Conservation (phyloP, 768 basidiomycete species). For the Collybiopsis confluens region DNA sequence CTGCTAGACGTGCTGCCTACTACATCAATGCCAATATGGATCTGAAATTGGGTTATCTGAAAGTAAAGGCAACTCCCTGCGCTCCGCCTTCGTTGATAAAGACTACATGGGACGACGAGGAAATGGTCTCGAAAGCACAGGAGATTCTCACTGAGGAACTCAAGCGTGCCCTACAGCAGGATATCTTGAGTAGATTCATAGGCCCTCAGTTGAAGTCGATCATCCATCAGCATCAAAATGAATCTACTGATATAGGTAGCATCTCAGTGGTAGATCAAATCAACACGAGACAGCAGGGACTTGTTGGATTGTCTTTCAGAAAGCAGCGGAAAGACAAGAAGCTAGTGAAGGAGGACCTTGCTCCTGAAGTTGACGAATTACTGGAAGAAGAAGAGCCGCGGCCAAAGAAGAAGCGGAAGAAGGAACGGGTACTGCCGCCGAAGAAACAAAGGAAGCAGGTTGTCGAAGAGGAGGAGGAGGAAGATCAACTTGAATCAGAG, state of each 20-base stretch:
- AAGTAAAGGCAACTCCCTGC: conserved; percentile 53
- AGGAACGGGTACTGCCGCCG: conserved; percentile 46
- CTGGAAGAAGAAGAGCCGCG: conserved; percentile 28
- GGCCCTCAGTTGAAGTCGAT: conserved; percentile 5
- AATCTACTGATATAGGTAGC: not conserved
- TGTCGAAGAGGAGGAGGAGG: conserved; percentile 39
- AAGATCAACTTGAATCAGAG: conserved; percentile 44
- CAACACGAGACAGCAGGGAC: conserved; percentile 33
- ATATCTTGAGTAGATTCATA: conserved; percentile 31
- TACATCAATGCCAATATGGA: conserved; percentile 47
- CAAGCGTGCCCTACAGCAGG: conserved; percentile 51
- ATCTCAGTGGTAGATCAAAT: conserved; percentile 8
- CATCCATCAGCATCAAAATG: not conserved
- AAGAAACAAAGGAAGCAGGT: conserved; percentile 40
- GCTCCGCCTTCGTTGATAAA: conserved; percentile 37
- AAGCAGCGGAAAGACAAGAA: conserved; percentile 27
- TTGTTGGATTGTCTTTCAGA: conserved; percentile 45
- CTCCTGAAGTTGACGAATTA: conserved; percentile 32
- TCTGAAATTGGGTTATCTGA: conserved; percentile 54
- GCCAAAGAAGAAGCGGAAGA: conserved; percentile 34
- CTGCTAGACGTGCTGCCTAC: conserved; percentile 64
- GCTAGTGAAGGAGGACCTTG: conserved; percentile 26
- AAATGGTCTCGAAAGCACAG: conserved; percentile 52
- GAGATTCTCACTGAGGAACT: conserved; percentile 57
- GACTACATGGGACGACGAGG: conserved; percentile 47